Evolutionary conservation across 2,329 filamentous ascomycete genomes (phyloP), one percentile per base, ranked within the genome.

Genomic region (Phaeosphaeriaceae sp.): DNA sequence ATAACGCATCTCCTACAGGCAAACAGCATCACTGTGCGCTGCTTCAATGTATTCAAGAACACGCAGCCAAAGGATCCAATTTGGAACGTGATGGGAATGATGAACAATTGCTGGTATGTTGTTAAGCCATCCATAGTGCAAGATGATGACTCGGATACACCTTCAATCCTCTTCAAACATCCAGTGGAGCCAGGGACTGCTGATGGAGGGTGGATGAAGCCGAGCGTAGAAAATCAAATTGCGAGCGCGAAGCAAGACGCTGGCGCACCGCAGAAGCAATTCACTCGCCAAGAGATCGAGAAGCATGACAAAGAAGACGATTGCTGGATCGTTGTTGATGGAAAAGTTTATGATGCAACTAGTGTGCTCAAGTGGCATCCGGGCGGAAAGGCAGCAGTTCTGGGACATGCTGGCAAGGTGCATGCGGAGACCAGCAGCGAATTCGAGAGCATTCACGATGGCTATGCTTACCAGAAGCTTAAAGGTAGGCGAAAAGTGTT

Each of bases 251-350:
- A 82, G 61, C 80, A 82, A 42, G 72, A 81, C 46, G 77, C 76
- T 2, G 76, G 78, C 1, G 75, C 77, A 0, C 82, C 83, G 0
- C 72, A 81, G 60, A 84, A 84, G 58, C 77, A 84, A 55, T 85
- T 85, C 58, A 85, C 83, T 0, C 72, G 83, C 3, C 73, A 85
- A 50, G 83, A 85, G 67, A 82, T 86, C 41, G 83, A 85, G 65
- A 84, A 66, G 40, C 66, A 68, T 33, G 50, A 60, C 13, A 62
- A 57, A 22, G 59, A 65, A 17, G 59, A 54, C n/a, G 63, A 68
- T 50, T 79, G 76, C 63, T 91, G 88, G 89, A 83, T 90, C 45
- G 86, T 89, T 1, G 83, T 91, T 9, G 84, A 90, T 71, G 83
- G 83, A 33, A 83, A 85, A 63, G 86, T 91, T 7, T 90, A 87